Evolutionary conservation across 306 rosid genomes (phyloP).

Genomic region (Vicia faba): DNA sequence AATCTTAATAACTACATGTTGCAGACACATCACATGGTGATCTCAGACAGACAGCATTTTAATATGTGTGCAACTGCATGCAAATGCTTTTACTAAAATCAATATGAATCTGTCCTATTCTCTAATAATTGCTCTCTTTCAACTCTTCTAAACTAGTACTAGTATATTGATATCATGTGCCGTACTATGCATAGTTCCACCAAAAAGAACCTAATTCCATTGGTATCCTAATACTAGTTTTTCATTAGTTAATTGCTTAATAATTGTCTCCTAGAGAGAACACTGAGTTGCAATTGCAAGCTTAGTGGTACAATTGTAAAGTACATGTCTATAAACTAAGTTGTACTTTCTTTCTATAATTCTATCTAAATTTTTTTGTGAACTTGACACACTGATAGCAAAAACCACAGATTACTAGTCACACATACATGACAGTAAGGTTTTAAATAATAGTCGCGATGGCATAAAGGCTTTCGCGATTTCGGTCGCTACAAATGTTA

Average conservation of each 20-base stretch:
- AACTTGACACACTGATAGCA: not conserved
- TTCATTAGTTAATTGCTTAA: not conserved
- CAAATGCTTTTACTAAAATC: conserved; percentile 35
- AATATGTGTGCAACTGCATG: conserved; percentile 36
- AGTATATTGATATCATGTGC: conserved; percentile 12
- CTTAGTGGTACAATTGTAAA: conserved; percentile 11
- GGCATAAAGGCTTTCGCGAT: no score
- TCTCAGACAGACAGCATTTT: conserved; percentile 25
- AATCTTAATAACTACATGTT: not conserved
- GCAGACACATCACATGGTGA: conserved; percentile 41
- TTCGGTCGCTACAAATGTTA: no score
- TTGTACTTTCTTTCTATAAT: conserved; percentile 1
- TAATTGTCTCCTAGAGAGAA: not conserved
- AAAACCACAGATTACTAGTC: not conserved
- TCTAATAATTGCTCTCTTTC: conserved; percentile 37
- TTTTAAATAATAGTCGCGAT: no score
- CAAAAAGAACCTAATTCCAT: conserved; percentile 25
- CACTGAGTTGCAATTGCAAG: conserved; percentile 9
- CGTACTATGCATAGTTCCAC: conserved; percentile 28
- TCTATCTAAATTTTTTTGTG: not conserved
- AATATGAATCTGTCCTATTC: conserved; percentile 5
- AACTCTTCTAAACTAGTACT: conserved; percentile 16
- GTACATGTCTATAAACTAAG: conserved; percentile 17
- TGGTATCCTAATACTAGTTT: conserved; percentile 3
- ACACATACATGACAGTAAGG: no score